Conservation (phyloP, 2,329 filamentous ascomycete genomes). For the Sarocladium brachiariae region DNA sequence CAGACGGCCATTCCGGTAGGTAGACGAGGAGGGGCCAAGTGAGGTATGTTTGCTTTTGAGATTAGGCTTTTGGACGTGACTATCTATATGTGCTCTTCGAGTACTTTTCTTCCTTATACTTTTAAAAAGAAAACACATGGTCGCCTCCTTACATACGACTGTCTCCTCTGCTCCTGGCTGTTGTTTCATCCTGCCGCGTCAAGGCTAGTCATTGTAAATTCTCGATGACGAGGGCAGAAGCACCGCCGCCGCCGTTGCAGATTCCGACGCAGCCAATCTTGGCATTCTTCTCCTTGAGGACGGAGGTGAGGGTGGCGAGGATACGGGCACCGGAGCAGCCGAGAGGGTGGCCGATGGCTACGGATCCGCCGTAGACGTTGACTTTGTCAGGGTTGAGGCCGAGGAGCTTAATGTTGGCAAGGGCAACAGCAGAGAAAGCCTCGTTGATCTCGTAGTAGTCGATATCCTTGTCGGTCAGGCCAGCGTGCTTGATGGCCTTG, state of each 20-base stretch:
- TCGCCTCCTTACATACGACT: neutral
- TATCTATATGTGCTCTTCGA: constrained; percentile 4
- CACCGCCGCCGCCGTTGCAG: constrained; percentile 96
- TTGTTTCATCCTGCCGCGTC: too few species aligned
- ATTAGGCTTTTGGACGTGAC: neutral
- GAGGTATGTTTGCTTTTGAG: neutral
- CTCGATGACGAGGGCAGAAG: constrained; percentile 90
- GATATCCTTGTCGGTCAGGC: constrained; percentile 67
- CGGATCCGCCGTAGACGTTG: constrained; percentile 90
- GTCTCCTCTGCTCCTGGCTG: neutral
- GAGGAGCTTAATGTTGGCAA: constrained; percentile 94
- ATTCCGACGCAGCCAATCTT: constrained; percentile 94
- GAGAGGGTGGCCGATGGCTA: constrained; percentile 91
- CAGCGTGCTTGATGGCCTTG: constrained; percentile 94
- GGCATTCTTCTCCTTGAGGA: constrained; percentile 82
- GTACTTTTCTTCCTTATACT: neutral
- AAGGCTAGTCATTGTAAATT: constrained; percentile 39
- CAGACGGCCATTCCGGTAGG: too few species aligned
- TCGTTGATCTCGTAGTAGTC: constrained; percentile 99
- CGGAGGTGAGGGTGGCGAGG: constrained; percentile 79
- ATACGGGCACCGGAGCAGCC: constrained; percentile 93
- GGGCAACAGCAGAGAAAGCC: constrained; percentile 92
- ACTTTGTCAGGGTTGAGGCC: constrained; percentile 75
- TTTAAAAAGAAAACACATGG: neutral
- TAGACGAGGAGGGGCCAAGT: too few species aligned